A percentile compares a stretch with the other conserved stretches of the same genome.
phyloP scores from a whole-genome alignment of 805 yeast genomes.

The Saccharomycopsis selenospora region DNA sequence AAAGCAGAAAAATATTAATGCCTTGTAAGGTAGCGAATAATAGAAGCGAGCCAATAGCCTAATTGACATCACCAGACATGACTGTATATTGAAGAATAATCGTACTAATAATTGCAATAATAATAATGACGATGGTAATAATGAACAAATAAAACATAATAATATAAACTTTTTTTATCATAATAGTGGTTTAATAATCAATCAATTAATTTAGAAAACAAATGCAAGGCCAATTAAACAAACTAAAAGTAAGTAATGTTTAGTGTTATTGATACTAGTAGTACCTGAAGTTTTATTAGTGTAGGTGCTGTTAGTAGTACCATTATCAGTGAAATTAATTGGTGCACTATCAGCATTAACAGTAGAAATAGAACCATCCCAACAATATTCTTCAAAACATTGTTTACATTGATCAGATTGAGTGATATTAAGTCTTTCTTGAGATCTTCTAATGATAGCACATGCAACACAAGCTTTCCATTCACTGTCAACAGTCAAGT shows the following conservation, averaged over 20 bases:
- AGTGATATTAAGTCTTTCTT: constrained; percentile 54
- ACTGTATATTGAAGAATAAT: too few species aligned
- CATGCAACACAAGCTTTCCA: constrained; percentile 76
- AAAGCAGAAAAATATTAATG: too few species aligned
- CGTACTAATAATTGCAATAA: too few species aligned
- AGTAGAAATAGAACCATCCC: constrained; percentile 44
- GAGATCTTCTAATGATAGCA: constrained; percentile 72
- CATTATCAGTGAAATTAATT: constrained; percentile 13
- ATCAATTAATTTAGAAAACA: neutral
- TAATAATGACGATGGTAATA: too few species aligned
- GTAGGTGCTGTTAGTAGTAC: constrained; percentile 12
- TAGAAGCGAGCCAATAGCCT: too few species aligned
- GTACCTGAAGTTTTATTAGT: constrained; percentile 6
- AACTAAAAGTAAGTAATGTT: neutral
- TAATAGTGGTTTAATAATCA: neutral
- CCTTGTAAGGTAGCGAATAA: too few species aligned
- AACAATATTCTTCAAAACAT: constrained; percentile 72
- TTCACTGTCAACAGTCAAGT: constrained; percentile 58
- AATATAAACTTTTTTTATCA: too few species aligned
- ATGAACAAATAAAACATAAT: too few species aligned
- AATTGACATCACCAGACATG: too few species aligned
- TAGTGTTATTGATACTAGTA: neutral
- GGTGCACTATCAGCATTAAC: neutral
- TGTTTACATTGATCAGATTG: constrained; percentile 59
- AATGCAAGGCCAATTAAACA: constrained; percentile 1